A percentile compares a stretch with the other conserved stretches of the same genome.
Conservation (phyloP, 306 rosid genomes). For the Lathyrus aphaca region DNA sequence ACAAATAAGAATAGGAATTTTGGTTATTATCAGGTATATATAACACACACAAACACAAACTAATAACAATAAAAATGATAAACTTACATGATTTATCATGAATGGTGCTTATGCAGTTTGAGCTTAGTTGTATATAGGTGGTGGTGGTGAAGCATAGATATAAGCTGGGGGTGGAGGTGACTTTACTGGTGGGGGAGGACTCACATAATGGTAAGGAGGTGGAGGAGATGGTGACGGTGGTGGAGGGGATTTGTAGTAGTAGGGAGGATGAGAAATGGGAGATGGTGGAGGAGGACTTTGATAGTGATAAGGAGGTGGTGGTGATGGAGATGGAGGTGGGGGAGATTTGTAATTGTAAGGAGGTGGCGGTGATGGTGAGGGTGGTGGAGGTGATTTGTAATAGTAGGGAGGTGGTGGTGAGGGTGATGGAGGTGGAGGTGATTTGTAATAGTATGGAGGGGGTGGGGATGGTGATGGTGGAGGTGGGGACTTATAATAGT, state of each 20-base stretch:
- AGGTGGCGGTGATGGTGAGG: conserved; percentile 39
- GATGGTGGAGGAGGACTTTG: conserved; percentile 59
- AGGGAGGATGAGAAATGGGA: conserved; percentile 49
- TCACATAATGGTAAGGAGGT: conserved; percentile 61
- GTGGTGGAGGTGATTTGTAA: conserved; percentile 55
- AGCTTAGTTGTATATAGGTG: conserved; percentile 54
- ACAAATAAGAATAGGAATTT: background rate
- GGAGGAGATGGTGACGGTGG: conserved; percentile 63
- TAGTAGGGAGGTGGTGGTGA: conserved; percentile 47
- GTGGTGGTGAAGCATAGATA: conserved; percentile 69
- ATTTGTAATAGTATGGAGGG: conserved; percentile 43
- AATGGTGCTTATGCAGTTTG: conserved; percentile 3
- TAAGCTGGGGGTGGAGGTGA: conserved; percentile 57
- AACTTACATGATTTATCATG: conserved; percentile 64
- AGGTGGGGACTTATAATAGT: conserved; percentile 45
- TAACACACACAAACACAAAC: background rate
- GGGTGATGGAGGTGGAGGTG: conserved; percentile 46
- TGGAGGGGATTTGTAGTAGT: conserved; percentile 63
- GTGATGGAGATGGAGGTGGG: conserved; percentile 49
- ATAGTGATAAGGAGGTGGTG: conserved; percentile 53
- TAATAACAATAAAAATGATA: background rate
- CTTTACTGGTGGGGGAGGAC: conserved; percentile 58
- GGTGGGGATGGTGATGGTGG: conserved; percentile 36
- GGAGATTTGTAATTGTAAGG: conserved; percentile 54
- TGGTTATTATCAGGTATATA: background rate